These are phyloP conservation scores for Fusarium devonianum DNA, from an alignment of 2,329 filamentous ascomycete genomes.

Conservation along the genomic window DNA sequence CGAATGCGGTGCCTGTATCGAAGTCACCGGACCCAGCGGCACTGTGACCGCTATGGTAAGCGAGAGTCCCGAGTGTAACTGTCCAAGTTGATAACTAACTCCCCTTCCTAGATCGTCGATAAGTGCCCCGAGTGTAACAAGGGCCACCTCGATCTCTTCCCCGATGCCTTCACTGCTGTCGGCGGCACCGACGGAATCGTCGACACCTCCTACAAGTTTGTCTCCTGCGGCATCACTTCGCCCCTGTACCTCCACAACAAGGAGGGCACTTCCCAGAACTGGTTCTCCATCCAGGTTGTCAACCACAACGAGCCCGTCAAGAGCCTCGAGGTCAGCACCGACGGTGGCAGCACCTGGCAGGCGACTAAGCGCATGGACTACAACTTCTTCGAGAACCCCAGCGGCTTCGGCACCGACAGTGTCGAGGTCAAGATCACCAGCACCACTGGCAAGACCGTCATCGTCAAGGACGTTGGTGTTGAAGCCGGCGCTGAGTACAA, in stretches of 20 bases:
- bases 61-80: background rate
- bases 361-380: constrained; percentile 60
- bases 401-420: constrained; percentile 61
- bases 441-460: constrained; percentile 57
- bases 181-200: constrained; percentile 49
- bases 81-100: background rate
- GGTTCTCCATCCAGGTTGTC: constrained; percentile 63
- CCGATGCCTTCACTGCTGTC: constrained; percentile 50
- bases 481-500: constrained; percentile 42
- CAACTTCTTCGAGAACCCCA: constrained; percentile 68
- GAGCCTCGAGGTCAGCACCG: constrained; percentile 66
- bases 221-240: constrained; percentile 51
- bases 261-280: constrained; percentile 52
- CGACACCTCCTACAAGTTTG: constrained; percentile 47
- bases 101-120: constrained; percentile 50
- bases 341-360: constrained; percentile 66
- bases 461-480: constrained; percentile 59
- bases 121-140: constrained; percentile 52
- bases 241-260: constrained; percentile 55
- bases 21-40: constrained; percentile 64
- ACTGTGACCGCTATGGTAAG: constrained; percentile 70
- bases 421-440: constrained; percentile 66
- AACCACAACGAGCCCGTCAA: constrained; percentile 65
- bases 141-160: constrained; percentile 55
- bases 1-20: constrained; percentile 68